Evolutionary conservation across 306 rosid species (phyloP).

Genomic region (Quercus rubra): DNA sequence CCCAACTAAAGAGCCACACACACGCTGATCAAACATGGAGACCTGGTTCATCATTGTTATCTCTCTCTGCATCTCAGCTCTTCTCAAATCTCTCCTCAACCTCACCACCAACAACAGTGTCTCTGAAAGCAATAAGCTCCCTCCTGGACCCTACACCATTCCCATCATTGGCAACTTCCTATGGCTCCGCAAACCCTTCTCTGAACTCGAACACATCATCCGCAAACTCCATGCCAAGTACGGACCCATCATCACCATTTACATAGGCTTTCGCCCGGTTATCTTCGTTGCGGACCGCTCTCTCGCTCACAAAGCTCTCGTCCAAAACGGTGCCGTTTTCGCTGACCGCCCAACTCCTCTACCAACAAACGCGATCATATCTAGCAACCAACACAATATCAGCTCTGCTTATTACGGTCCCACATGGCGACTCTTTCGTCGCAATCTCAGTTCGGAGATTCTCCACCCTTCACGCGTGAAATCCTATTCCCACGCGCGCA

Average conservation of each 20-base stretch:
- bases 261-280: not conserved
- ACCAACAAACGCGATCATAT: not conserved
- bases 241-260: not conserved
- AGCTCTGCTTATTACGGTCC: not conserved
- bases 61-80: no score
- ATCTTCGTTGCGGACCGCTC: not conserved
- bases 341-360: not conserved
- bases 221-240: not conserved
- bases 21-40: no score
- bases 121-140: not conserved
- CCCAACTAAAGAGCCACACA: no score
- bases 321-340: not conserved
- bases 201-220: not conserved
- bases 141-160: not conserved
- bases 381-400: not conserved
- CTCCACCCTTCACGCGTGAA: conserved; percentile 5
- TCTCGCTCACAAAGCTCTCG: not conserved
- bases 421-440: conserved; percentile 1
- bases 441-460: not conserved
- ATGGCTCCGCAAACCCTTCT: not conserved
- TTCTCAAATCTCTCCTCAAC: not conserved
- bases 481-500: not conserved
- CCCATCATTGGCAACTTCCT: not conserved
- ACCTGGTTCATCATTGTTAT: no score
- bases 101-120: not conserved